Percentiles rank a stretch among this genome's conserved stretches.
These are phyloP conservation scores for Ramalina peruviana DNA, from an alignment of 495 filamentous ascomycete genomes.

Conservation along the genomic window DNA sequence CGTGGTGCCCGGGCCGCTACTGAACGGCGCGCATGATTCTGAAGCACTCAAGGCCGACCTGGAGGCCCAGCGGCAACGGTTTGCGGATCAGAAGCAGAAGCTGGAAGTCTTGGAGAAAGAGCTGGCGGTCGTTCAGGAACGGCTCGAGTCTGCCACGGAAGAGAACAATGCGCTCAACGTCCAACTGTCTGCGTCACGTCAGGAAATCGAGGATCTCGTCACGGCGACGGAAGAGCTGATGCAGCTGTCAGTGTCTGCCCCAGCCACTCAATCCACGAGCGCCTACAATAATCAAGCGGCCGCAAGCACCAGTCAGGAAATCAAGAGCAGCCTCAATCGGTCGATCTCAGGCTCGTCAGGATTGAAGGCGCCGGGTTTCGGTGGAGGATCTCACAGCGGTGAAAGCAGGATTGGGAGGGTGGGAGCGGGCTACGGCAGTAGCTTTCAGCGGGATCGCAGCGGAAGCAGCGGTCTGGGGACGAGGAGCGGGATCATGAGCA, in stretches of 20 bases:
- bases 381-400: constrained; percentile 5
- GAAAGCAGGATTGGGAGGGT: constrained; percentile 29
- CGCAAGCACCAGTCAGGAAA: constrained; percentile 5
- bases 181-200: constrained; percentile 59
- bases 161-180: constrained; percentile 48
- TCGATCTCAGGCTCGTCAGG: constrained; percentile 16
- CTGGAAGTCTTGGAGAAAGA: constrained; percentile 53
- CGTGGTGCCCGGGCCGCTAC: constrained; percentile 32
- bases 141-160: constrained; percentile 40
- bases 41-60: constrained; percentile 21
- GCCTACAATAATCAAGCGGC: not conserved
- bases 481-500: constrained; percentile 31
- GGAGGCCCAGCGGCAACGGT: constrained; percentile 32
- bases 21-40: not conserved
- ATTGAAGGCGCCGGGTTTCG: constrained; percentile 19
- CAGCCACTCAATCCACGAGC: not conserved
- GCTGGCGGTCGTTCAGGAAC: constrained; percentile 45
- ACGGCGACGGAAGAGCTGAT: constrained; percentile 83
- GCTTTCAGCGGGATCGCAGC: constrained; percentile 10
- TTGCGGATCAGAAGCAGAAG: constrained; percentile 42
- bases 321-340: constrained; percentile 23
- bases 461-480: constrained; percentile 13
- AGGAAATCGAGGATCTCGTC: constrained; percentile 92
- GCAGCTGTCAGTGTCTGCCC: constrained; percentile 6
- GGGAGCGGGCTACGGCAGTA: not conserved